A percentile compares a stretch with the other conserved stretches of the same genome.
Conservation (phyloP, 2,329 filamentous ascomycete species). For the Penicillium polonicum region DNA sequence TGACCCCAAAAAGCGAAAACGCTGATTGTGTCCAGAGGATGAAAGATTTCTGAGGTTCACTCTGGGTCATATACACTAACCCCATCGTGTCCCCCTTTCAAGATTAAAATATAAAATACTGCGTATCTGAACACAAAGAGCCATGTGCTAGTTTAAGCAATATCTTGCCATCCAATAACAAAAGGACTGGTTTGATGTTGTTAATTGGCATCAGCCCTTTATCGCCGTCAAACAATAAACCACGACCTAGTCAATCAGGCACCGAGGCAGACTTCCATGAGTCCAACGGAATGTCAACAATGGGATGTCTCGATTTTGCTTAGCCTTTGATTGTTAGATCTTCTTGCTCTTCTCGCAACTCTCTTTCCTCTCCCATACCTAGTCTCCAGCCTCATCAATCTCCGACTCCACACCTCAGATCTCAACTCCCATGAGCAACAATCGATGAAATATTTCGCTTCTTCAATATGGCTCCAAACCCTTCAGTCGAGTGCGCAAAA, state of each 20-base stretch:
- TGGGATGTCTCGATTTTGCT: not conserved
- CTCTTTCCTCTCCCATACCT: not conserved
- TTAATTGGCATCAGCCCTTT: not conserved
- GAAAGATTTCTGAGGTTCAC: not conserved
- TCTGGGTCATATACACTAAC: not conserved
- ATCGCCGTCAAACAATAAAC: not conserved
- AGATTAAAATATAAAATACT: not conserved
- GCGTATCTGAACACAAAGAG: not conserved
- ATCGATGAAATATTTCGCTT: not conserved
- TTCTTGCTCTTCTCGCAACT: not conserved
- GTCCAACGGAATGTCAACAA: not conserved
- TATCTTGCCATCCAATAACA: not conserved
- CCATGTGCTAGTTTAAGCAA: not conserved
- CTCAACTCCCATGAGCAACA: not conserved
- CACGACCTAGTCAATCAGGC: not conserved
- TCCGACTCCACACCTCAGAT: not conserved
- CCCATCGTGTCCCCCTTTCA: too few relatives aligned
- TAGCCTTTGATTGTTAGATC: not conserved
- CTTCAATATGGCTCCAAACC: not conserved
- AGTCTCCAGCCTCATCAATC: not conserved
- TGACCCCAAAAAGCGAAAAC: slow-evolving; percentile 32
- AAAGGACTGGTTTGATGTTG: not conserved
- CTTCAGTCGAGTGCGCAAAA: not conserved
- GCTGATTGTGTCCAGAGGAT: slow-evolving; percentile 9
- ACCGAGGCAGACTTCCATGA: not conserved